Evolutionary conservation across 225 moss, liverwort and hornwort genomes (phyloP), one percentile per base, ranked within the genome.

Genomic region (Ulota crispa): DNA sequence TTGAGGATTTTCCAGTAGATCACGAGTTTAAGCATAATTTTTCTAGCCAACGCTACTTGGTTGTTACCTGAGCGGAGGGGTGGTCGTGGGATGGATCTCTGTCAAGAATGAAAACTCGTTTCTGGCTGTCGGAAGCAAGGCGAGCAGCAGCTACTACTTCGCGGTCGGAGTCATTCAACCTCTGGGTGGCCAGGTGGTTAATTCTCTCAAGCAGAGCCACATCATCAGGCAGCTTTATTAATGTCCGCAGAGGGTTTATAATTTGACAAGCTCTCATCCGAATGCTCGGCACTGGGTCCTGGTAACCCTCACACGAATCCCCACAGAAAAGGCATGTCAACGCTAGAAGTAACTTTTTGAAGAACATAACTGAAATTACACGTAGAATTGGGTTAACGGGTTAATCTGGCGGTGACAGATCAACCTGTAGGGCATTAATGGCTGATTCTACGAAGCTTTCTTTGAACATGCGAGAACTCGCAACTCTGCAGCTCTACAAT

Each of bases 251-350:
- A 77, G 88, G 91, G 78, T 96, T 96, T 37, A 96, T 53, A 71
- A 96, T 88, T 74, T 89, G 88, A 79, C 96, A 99, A 61, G 94
- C 94, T 83, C 96, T 85, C 91, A 93, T 92, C 73, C 96, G 93
- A 84, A 99, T 92, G 85, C 94, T 99, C 76, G 98, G 89, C 82
- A 99, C 94, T 85, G 96, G 92, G 84, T 99, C 98, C 98, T 99
- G 90, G 81, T 70, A 78, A 78, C 70, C 66, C 73, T 41, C 76
- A 73, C 31, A 9, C 24, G 59, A 76, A 64, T 32, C 70, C 66
- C 63, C 65, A 68, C 19, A 72, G 16, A n/a, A 56, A 74, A 28
- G 41, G 62, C 27, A 80, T 68, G 73, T 85, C 72, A 85, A 47
- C 72, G 32, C 34, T 73, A 47, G 36, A 64, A 80, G 21, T 56